A percentile compares a stretch with the other conserved stretches of the same genome.
Conservation (phyloP, 2,329 filamentous ascomycete species). For the Uncinocarpus reesii region DNA sequence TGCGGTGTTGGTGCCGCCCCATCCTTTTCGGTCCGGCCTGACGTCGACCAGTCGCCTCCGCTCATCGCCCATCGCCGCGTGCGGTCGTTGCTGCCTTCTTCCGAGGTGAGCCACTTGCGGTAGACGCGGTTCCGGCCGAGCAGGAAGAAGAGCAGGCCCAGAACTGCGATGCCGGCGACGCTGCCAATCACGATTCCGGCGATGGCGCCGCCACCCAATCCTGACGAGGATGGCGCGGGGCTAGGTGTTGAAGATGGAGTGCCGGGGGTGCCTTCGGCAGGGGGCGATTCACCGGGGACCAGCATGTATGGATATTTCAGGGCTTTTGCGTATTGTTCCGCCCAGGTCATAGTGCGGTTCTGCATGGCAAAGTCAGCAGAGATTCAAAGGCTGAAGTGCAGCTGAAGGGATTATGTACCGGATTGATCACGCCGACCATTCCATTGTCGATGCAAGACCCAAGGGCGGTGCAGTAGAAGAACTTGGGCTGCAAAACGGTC, state of each 20-base stretch:
- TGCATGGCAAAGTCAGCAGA: conserved; percentile 10
- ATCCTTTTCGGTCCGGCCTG: conserved; percentile 14
- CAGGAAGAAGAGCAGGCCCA: conserved; percentile 36
- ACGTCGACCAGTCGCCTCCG: conserved; percentile 16
- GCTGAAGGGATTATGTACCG: conserved; percentile 35
- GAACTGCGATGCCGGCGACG: conserved; percentile 38
- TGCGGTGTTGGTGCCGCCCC: conserved; percentile 6
- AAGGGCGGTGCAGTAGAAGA: conserved; percentile 60
- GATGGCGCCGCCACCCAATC: conserved; percentile 42
- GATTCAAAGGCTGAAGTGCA: neutral
- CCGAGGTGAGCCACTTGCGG: conserved; percentile 27
- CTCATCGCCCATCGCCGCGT: conserved; percentile 28
- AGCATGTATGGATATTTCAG: conserved; percentile 44
- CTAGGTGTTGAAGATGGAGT: conserved; percentile 13
- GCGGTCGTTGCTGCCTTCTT: conserved; percentile 25
- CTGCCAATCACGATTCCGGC: conserved; percentile 50
- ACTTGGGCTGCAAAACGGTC: conserved; percentile 41
- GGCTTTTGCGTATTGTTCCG: conserved; percentile 41
- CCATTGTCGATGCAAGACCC: conserved; percentile 53
- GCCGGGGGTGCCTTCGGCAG: conserved; percentile 35
- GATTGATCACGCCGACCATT: conserved; percentile 71
- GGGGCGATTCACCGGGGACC: conserved; percentile 47
- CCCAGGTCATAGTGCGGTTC: conserved; percentile 42
- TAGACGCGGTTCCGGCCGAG: conserved; percentile 30
- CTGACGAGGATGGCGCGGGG: conserved; percentile 11